Base-by-base conservation (phyloP, 2,329 filamentous ascomycete species). In the Xylaria sp. region DNA sequence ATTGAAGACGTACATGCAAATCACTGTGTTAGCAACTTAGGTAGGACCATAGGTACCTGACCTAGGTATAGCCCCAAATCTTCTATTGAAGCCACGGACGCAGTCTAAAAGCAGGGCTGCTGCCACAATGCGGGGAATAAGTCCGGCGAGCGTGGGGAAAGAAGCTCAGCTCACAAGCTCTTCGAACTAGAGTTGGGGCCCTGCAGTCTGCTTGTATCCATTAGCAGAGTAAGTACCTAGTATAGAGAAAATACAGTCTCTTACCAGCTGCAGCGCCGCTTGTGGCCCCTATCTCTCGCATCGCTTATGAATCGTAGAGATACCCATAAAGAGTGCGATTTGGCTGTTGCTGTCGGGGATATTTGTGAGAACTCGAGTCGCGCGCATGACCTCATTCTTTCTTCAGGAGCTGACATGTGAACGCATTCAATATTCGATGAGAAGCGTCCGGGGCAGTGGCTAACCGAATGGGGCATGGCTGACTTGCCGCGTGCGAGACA, bases 331-430 rank as follows among this genome's bases (percentile, higher is more conserved):
- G 25, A 28, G 18, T 50, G 12, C 46, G 23, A 15, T 48, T 48
- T 50, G 13, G 46, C 46, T 18, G 13, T 50, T 50, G 8, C 46
- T n/a, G 13, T 30, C 46, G n/a, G 13, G 25, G 46, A 50, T 30
- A 30, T 4, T 30, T 30, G 34, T 43, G 25, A 25, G 60, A 60
- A 32, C 34, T 28, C 52, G 67, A 65, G 66, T 68, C 64, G 66
- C 60, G 68, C 71, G 41, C 66, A 74, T 75, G 73, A 74, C 71
- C 71, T 75, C 73, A 75, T 74, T 65, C 67, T 59, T 66, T 34
- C 23, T 56, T 58, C 48, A 66, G 41, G 28, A 55, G 52, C 70
- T 73, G 72, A 74, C 74, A 75, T 75, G 74, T 76, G 74, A 76
- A 75, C n/a, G 34, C 13, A 41, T 41, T 15, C 18, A 56, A 28